Conservation (phyloP, 371 early-diverging fungal genomes). For the Rhizopus delemar region DNA sequence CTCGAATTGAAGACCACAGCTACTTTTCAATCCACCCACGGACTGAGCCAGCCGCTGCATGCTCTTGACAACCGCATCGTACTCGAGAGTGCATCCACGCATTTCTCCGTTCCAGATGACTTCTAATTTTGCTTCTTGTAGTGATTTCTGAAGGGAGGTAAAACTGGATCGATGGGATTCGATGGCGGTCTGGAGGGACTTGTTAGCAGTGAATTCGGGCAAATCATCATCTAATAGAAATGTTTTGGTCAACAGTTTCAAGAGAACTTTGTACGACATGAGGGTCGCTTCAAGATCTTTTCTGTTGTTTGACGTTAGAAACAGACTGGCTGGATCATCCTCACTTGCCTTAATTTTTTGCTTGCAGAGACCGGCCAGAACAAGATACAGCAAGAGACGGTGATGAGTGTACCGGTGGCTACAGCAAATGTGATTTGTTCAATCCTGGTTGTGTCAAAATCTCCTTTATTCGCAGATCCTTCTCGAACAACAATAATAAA, state of each 20-base stretch:
- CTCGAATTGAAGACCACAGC: constrained; percentile 68
- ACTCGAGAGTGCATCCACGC: constrained; percentile 39
- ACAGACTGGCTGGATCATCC: too few relatives aligned
- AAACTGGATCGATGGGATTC: constrained; percentile 67
- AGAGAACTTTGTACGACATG: constrained; percentile 54
- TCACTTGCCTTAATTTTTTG: constrained; percentile 45
- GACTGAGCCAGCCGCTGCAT: constrained; percentile 69
- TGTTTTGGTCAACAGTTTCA: constrained; percentile 65
- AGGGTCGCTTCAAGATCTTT: constrained; percentile 60
- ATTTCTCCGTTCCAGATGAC: constrained; percentile 54
- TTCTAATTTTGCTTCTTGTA: constrained; percentile 68
- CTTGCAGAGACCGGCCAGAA: constrained; percentile 67
- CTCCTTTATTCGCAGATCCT: constrained; percentile 53
- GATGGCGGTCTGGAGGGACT: constrained; percentile 55
- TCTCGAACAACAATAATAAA: constrained; percentile 56
- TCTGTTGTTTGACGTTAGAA: not conserved
- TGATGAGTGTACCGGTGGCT: constrained; percentile 58
- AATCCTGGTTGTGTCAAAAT: constrained; percentile 54
- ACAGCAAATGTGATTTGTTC: constrained; percentile 58
- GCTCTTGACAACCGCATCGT: constrained; percentile 48
- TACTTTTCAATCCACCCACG: constrained; percentile 65
- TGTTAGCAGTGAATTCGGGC: constrained; percentile 54
- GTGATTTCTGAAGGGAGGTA: constrained; percentile 60
- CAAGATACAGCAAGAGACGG: constrained; percentile 56
- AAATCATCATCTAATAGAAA: constrained; percentile 66